A percentile compares a stretch with the other conserved stretches of the same genome.
Evolutionary conservation across 768 basidiomycete genomes (phyloP).

Genomic region (Calocybe cyanea): DNA sequence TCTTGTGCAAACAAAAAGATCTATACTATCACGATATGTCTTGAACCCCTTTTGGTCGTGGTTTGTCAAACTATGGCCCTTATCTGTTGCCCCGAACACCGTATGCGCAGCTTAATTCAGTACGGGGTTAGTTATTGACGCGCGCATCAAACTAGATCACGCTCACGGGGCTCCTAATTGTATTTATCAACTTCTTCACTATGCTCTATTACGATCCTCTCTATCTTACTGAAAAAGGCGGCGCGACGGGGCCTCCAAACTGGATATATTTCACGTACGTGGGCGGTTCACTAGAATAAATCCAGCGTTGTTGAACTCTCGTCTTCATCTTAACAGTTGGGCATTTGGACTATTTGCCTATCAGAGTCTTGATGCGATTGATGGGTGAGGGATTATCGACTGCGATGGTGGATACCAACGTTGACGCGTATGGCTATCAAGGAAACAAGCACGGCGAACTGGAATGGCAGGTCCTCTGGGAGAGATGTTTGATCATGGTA

Average conservation of each 20-base stretch:
- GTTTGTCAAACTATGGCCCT: constrained; percentile 87
- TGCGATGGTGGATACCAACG: background rate
- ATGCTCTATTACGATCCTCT: constrained; percentile 80
- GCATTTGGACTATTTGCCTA: constrained; percentile 86
- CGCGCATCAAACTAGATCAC: constrained; percentile 64
- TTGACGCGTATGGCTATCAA: constrained; percentile 22
- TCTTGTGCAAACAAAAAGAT: constrained; percentile 39
- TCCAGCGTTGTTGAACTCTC: too few species aligned
- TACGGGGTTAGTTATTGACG: background rate
- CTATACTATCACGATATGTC: constrained; percentile 69
- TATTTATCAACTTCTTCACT: constrained; percentile 81
- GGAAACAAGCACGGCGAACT: constrained; percentile 93
- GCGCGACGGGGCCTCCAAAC: constrained; percentile 57
- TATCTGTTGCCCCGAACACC: constrained; percentile 82
- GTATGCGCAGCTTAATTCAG: constrained; percentile 39
- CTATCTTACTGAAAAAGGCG: constrained; percentile 67
- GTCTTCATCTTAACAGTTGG: constrained; percentile 52
- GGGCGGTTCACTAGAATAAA: background rate
- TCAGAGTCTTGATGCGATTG: constrained; percentile 85
- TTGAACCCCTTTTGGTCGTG: constrained; percentile 88
- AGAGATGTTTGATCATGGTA: constrained; percentile 98
- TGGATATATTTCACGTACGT: constrained; percentile 92
- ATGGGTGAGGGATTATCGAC: constrained; percentile 54
- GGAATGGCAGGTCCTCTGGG: constrained; percentile 98
- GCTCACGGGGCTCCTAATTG: constrained; percentile 74